phyloP scores from a whole-genome alignment of 345 rosid species.

The Salix koriyanagi region DNA sequence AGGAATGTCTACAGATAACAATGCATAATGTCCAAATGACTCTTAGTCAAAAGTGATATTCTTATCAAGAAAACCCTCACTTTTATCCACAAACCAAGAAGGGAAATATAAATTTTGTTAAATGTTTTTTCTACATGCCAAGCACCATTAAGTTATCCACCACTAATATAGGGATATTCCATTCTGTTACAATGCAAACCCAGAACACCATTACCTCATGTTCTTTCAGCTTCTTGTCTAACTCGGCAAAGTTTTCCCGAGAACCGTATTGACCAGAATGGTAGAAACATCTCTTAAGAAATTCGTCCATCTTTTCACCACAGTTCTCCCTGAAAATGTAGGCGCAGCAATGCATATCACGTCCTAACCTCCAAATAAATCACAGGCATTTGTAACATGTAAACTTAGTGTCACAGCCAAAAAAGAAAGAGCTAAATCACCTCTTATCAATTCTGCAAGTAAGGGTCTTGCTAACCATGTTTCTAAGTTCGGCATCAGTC shows the following conservation, averaged over 20 bases:
- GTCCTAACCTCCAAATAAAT: background rate
- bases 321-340: constrained; percentile 73
- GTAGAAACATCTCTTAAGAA: constrained; percentile 93
- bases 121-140: background rate
- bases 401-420: constrained; percentile 6
- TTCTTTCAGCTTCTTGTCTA: constrained; percentile 73
- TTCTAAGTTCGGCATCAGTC: constrained; percentile 87
- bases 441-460: constrained; percentile 97
- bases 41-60: background rate
- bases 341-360: constrained; percentile 19
- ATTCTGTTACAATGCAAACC: background rate
- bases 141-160: constrained; percentile 3
- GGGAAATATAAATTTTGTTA: background rate
- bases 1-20: background rate
- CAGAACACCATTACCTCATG: constrained; percentile 63
- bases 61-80: background rate
- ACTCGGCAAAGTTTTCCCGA: constrained; percentile 59
- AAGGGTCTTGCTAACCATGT: constrained; percentile 92
- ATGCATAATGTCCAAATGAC: background rate
- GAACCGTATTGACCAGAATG: constrained; percentile 97
- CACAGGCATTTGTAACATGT: background rate
- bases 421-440: constrained; percentile 27
- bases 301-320: constrained; percentile 85
- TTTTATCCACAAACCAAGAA: background rate
- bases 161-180: constrained; percentile 3